Percentiles rank a stretch among this genome's conserved stretches.
Conservation (phyloP, 495 filamentous ascomycete genomes). For the Astrocystis sublimbata region DNA sequence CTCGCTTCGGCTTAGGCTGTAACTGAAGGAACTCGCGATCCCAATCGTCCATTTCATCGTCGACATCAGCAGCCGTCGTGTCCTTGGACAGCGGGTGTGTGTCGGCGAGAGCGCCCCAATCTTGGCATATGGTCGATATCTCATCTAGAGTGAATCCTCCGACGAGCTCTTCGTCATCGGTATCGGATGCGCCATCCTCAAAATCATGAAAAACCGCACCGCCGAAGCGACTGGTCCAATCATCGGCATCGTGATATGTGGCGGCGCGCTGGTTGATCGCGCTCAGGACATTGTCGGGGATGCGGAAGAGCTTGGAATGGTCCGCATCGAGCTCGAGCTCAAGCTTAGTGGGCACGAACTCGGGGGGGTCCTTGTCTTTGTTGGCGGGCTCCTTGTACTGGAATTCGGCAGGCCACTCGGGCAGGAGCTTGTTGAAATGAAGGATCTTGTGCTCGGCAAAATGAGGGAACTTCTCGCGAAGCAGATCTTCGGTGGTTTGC, state of each 20-base stretch:
- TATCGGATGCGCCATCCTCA: slow-evolving; percentile 39
- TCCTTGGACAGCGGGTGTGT: slow-evolving; percentile 23
- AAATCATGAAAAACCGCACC: slow-evolving; percentile 55
- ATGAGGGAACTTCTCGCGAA: slow-evolving; percentile 67
- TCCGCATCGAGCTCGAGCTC: slow-evolving; percentile 80
- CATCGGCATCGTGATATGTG: slow-evolving; percentile 58
- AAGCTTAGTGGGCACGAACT: slow-evolving; percentile 77
- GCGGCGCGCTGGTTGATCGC: slow-evolving; percentile 50
- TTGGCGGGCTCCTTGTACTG: slow-evolving; percentile 68
- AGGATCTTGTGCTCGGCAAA: slow-evolving; percentile 67
- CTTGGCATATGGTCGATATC: slow-evolving; percentile 74
- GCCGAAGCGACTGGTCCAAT: slow-evolving; percentile 30
- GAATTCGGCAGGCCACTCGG: slow-evolving; percentile 70
- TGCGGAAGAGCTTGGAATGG: slow-evolving; percentile 75
- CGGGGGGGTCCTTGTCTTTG: slow-evolving; percentile 64
- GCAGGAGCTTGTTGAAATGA: slow-evolving; percentile 71
- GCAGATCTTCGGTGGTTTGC: slow-evolving; percentile 64
- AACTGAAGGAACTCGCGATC: slow-evolving; percentile 49
- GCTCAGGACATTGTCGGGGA: slow-evolving; percentile 47
- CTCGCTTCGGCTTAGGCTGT: slow-evolving; percentile 40
- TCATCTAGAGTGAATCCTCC: slow-evolving; percentile 73
- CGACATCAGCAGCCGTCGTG: slow-evolving; percentile 21
- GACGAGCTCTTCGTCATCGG: slow-evolving; percentile 60
- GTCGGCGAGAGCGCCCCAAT: slow-evolving; percentile 64
- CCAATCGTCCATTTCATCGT: slow-evolving; percentile 58